phyloP scores from a whole-genome alignment of 768 basidiomycete genomes.

The Termitomyces sp. region DNA sequence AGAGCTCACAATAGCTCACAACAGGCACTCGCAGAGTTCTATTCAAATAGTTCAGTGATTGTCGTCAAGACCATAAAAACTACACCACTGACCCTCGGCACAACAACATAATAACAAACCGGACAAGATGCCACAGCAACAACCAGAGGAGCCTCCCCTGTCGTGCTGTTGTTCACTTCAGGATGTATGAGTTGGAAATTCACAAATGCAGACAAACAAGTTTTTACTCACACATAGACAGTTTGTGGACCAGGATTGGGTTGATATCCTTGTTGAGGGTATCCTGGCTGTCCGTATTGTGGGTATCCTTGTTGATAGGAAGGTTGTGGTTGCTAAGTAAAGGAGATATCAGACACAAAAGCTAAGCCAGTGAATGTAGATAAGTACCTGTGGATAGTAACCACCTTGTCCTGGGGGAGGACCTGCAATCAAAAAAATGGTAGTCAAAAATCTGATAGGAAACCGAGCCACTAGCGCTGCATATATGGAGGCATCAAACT shows the following conservation, averaged over 20 bases:
- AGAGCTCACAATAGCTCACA: conserved; percentile 41
- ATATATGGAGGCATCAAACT: not conserved
- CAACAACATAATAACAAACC: conserved; percentile 63
- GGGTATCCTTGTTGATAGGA: conserved; percentile 47
- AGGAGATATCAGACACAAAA: not conserved
- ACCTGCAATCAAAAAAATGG: conserved; percentile 21
- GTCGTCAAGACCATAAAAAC: not conserved
- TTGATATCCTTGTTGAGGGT: conserved; percentile 51
- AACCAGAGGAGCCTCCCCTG: conserved; percentile 38
- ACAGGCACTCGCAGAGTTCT: conserved; percentile 77
- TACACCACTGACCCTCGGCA: conserved; percentile 48
- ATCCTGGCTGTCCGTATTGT: conserved; percentile 29
- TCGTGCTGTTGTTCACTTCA: conserved; percentile 47
- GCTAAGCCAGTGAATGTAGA: too few species aligned
- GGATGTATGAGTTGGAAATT: not conserved
- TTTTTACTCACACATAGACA: conserved; percentile 62
- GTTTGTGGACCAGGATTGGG: conserved; percentile 59
- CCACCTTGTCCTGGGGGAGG: conserved; percentile 57
- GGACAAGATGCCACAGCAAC: conserved; percentile 64
- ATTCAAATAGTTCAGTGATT: conserved; percentile 7
- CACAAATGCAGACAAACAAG: not conserved
- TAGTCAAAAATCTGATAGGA: conserved; percentile 1
- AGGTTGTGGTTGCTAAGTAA: conserved; percentile 59
- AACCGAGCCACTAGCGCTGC: not conserved
- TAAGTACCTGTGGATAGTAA: conserved; percentile 54